Conservation (phyloP, 2,329 filamentous ascomycete species). For the Ophiostoma piceae region DNA sequence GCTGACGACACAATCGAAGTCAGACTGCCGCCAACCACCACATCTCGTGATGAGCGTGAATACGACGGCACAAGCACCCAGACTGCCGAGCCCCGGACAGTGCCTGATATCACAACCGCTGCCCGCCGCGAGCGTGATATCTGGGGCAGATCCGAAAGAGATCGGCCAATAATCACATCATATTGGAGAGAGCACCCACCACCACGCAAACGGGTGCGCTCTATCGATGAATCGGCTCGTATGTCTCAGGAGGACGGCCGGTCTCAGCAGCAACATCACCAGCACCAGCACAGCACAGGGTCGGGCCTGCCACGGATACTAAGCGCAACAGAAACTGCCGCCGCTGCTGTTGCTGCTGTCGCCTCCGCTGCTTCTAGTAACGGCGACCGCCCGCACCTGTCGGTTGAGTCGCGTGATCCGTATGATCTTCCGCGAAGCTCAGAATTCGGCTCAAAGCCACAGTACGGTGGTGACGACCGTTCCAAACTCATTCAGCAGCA, state of each 20-base stretch:
- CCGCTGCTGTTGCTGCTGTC: conserved; percentile 21
- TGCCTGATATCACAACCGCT: conserved; percentile 29
- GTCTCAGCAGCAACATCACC: conserved; percentile 32
- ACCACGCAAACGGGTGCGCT: conserved; percentile 63
- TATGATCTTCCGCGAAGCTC: conserved; percentile 17
- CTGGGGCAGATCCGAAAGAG: conserved; percentile 35
- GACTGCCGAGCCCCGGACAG: conserved; percentile 29
- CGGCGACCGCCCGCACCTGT: conserved; percentile 7
- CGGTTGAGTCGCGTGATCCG: conserved; percentile 22
- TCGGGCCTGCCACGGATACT: conserved; percentile 6
- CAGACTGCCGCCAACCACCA: conserved; percentile 29
- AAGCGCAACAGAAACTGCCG: conserved; percentile 19
- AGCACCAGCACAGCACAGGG: conserved; percentile 22
- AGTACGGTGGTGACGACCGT: conserved; percentile 15
- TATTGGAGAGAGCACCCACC: conserved; percentile 38
- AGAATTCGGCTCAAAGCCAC: conserved; percentile 13
- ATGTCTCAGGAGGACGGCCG: neutral
- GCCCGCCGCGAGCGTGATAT: conserved; percentile 38
- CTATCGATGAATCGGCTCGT: conserved; percentile 37
- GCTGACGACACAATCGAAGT: conserved; percentile 25
- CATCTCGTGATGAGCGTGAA: conserved; percentile 35
- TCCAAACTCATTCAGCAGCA: conserved; percentile 23
- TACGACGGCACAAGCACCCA: conserved; percentile 24
- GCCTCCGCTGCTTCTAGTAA: conserved; percentile 20
- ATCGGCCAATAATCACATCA: conserved; percentile 34